Evolutionary conservation across 768 basidiomycete genomes (phyloP), one percentile per base, ranked within the genome.

Genomic region (Xerocomus spinulosus): DNA sequence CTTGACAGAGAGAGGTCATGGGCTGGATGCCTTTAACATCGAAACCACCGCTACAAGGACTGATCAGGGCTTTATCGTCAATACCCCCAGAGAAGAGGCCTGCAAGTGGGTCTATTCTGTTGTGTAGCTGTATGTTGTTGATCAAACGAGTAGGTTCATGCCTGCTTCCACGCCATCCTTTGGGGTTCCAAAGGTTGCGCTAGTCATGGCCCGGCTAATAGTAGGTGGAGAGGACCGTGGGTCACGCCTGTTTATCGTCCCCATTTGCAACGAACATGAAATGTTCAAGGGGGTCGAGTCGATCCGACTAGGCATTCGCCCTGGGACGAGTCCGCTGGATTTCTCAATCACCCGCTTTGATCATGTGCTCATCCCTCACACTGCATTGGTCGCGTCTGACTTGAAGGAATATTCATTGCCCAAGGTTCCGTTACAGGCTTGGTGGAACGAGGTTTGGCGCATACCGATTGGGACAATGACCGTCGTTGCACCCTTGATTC

Each of bases 1-100:
- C 38, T 62, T 80, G 33, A 73, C 76, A 0, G 80, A 80, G 64
- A 71, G 77, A 7, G 80, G 77, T 2, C 81, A 82, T 49, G 81
- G 80, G 14, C 62, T 82, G n/a, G 80, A 81, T 38, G 74, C 79
- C 2, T 74, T 77, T 53, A 79, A 82, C 54, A 73, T 81, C 7
- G 80, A 82, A 59, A 82, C 81, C 9, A 82, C 79, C 12, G 81
- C 79, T 9, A 79, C 75, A 0, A 71, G 70, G 48, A 76, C 73
- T 1, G 40, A 63, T 2, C 65, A 73, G 48, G 80, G 80, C 3
- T 81, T 76, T 50, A 68, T 79, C 37, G 71, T 83, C 29, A 65
- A 81, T 50, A 79, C 81, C 0, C 80, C 80, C 32, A 64, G 75
- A 29, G 75, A 79, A 53, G 78, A 79, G 61, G 80, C 79, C 28